Evolutionary conservation across 2,329 filamentous ascomycete species (phyloP).

Genomic region (Gaeumannomyces tritici): DNA sequence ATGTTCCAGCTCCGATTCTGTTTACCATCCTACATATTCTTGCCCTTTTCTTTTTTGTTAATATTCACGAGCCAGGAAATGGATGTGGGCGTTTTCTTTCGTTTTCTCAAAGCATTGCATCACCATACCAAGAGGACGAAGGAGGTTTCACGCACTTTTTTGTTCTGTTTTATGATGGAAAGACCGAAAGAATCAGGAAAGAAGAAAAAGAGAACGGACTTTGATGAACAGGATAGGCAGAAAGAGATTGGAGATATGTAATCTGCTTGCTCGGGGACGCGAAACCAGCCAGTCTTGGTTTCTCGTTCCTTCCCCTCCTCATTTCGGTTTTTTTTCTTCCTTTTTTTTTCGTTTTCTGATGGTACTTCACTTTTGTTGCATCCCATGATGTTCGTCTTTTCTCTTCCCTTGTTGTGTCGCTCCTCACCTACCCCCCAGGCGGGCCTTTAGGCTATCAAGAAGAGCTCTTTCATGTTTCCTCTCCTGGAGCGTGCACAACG

Average conservation of each 20-base stretch:
- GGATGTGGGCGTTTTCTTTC: background rate
- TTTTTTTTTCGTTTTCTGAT: background rate
- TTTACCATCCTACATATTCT: background rate
- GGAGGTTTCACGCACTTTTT: background rate
- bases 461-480: background rate
- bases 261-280: background rate
- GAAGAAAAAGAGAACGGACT: background rate
- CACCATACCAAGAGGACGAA: background rate
- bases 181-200: background rate
- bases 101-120: background rate
- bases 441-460: background rate
- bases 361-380: too few species aligned
- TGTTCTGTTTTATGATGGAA: background rate
- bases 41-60: background rate
- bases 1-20: background rate
- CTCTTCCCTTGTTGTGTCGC: background rate
- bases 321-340: background rate
- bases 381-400: background rate
- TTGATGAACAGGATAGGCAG: background rate
- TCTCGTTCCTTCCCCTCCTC: background rate
- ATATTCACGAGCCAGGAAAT: background rate
- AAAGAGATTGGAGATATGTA: background rate
- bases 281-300: background rate
- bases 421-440: background rate
- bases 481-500: background rate